Conservation (phyloP, 495 filamentous ascomycete genomes). For the Lasiosphaeriaceae sp. region DNA sequence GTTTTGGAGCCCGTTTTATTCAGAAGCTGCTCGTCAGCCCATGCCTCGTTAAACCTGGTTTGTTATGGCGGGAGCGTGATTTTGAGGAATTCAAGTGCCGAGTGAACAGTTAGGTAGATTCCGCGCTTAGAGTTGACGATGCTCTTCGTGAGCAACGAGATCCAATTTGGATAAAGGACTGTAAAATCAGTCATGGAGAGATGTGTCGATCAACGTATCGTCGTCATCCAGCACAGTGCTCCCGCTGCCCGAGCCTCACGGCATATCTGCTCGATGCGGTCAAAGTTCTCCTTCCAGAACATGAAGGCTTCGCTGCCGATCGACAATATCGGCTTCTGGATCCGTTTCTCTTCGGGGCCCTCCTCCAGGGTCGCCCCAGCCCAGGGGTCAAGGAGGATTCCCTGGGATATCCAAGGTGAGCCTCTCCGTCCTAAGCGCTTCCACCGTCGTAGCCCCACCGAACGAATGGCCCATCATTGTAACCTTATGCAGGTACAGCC, state of each 20-base stretch:
- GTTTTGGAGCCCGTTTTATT: constrained; percentile 20
- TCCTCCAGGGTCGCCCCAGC: constrained; percentile 38
- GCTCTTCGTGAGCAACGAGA: constrained; percentile 53
- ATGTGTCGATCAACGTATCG: constrained; percentile 56
- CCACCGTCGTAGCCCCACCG: constrained; percentile 58
- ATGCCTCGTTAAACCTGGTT: constrained; percentile 27
- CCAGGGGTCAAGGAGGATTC: constrained; percentile 58
- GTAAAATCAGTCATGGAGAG: constrained; percentile 57
- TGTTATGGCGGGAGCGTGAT: constrained; percentile 36
- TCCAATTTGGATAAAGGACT: constrained; percentile 54
- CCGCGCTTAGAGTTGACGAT: constrained; percentile 53
- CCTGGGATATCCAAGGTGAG: constrained; percentile 52
- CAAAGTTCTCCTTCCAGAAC: constrained; percentile 57
- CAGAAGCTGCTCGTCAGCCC: constrained; percentile 41
- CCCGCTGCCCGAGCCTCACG: constrained; percentile 45
- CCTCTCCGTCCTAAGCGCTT: constrained; percentile 50
- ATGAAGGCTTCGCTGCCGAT: constrained; percentile 62
- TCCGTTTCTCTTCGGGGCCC: constrained; percentile 30
- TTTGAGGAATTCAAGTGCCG: constrained; percentile 49
- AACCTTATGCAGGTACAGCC: constrained; percentile 50
- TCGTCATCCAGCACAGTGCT: constrained; percentile 54
- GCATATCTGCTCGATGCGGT: constrained; percentile 45
- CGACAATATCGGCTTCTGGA: constrained; percentile 49
- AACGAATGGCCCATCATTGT: constrained; percentile 64
- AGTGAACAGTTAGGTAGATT: constrained; percentile 53